Percentiles rank a stretch among this genome's conserved stretches.
These are phyloP conservation scores for Geotrichum candidum DNA, from an alignment of 1,139 yeast species.

Conservation along the genomic window DNA sequence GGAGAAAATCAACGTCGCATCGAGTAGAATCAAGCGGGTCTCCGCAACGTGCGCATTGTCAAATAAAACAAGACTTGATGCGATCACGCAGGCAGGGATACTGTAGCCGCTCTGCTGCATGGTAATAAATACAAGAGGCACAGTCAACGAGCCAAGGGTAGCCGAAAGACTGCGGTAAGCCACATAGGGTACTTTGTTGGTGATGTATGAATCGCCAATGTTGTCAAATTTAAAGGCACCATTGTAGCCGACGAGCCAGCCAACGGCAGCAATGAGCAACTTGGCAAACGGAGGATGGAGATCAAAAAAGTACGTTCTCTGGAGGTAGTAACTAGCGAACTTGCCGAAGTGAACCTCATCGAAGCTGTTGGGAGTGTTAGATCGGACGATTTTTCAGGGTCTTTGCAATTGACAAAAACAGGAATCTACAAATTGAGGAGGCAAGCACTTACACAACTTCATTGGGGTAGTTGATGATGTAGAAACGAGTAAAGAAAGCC, in stretches of 20 bases:
- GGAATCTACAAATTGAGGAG: not conserved
- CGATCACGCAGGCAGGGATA: conserved; percentile 69
- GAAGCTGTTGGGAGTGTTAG: conserved; percentile 37
- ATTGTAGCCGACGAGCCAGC: conserved; percentile 80
- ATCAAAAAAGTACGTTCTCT: conserved; percentile 58
- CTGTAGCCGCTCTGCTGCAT: conserved; percentile 79
- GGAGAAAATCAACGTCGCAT: conserved; percentile 77
- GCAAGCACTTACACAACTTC: conserved; percentile 55
- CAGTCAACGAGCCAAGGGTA: conserved; percentile 70
- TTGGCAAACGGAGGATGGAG: conserved; percentile 99
- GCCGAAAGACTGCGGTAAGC: conserved; percentile 84
- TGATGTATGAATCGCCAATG: conserved; percentile 77
- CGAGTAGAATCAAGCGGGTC: conserved; percentile 82
- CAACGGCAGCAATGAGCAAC: conserved; percentile 81
- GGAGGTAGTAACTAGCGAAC: conserved; percentile 63
- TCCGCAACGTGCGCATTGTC: conserved; percentile 92
- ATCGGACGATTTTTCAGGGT: not conserved
- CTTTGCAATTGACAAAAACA: not conserved
- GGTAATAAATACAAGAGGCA: conserved; percentile 76
- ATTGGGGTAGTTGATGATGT: conserved; percentile 61
- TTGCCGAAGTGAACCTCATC: conserved; percentile 98
- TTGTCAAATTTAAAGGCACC: conserved; percentile 87
- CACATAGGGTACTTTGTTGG: conserved; percentile 77
- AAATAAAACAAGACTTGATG: conserved; percentile 75
- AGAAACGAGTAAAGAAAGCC: conserved; percentile 70